Percentiles rank a stretch among this genome's conserved stretches.
Evolutionary conservation across 2,329 filamentous ascomycete genomes (phyloP).

Genomic region (Aspergillus clavatus): DNA sequence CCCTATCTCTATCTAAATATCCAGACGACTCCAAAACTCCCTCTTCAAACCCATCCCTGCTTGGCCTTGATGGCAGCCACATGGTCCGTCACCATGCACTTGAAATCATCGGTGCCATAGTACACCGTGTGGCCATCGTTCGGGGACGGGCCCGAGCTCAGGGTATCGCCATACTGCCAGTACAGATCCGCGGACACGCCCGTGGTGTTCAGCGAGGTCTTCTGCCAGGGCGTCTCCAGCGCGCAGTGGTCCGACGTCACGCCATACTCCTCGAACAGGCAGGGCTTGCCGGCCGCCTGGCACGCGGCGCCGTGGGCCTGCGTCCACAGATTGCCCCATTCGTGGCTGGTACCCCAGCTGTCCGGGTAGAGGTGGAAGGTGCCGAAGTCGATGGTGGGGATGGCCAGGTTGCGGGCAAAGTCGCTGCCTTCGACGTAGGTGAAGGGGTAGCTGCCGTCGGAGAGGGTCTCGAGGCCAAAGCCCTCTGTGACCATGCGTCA

Average conservation of each 20-base stretch:
- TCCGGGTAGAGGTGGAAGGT: conserved; percentile 51
- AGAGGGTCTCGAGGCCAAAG: conserved; percentile 44
- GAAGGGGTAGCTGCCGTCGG: conserved; percentile 53
- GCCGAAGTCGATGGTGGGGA: conserved; percentile 53
- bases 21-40: too few relatives aligned
- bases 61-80: conserved; percentile 22
- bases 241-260: conserved; percentile 25
- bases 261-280: conserved; percentile 41
- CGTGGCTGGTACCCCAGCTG: conserved; percentile 38
- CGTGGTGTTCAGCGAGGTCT: conserved; percentile 29
- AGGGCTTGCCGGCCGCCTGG: conserved; percentile 35
- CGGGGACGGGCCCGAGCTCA: conserved; percentile 26
- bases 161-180: conserved; percentile 36
- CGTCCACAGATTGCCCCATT: conserved; percentile 47
- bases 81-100: conserved; percentile 32
- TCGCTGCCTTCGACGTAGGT: conserved; percentile 48
- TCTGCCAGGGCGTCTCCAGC: conserved; percentile 32
- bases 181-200: conserved; percentile 36
- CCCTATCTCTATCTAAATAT: too few relatives aligned
- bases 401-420: conserved; percentile 49
- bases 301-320: conserved; percentile 41
- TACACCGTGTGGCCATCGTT: conserved; percentile 33
- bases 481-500: too few relatives aligned
- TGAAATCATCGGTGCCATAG: conserved; percentile 27
- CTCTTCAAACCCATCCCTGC: not conserved